A percentile compares a stretch with the other conserved stretches of the same genome.
These are phyloP conservation scores for Musa itinerans DNA, from an alignment of 176 grass and related monocot genomes.

Conservation along the genomic window DNA sequence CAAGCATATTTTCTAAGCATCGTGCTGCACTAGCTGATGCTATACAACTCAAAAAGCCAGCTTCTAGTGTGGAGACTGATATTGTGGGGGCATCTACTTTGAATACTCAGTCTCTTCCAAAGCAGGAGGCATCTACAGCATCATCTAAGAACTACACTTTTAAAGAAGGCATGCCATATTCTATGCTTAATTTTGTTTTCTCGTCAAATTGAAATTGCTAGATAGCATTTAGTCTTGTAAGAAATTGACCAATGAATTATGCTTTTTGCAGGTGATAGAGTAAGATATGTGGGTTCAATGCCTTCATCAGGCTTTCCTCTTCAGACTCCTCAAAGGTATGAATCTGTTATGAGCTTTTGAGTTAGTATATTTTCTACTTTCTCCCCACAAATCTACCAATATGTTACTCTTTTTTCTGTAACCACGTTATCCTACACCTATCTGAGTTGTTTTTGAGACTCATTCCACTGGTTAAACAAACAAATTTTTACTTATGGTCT, in stretches of 20 bases:
- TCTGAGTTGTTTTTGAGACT: too few relatives aligned
- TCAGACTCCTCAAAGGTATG: constrained; percentile 47
- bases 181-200: constrained; percentile 8
- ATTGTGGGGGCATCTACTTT: constrained; percentile 79
- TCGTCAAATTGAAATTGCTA: constrained; percentile 1
- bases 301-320: constrained; percentile 40
- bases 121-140: constrained; percentile 83
- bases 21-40: constrained; percentile 47
- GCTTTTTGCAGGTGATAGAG: constrained; percentile 65
- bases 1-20: constrained; percentile 50
- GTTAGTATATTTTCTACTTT: neutral
- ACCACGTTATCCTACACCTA: too few relatives aligned
- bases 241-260: neutral
- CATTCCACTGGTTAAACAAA: too few relatives aligned
- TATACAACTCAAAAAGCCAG: constrained; percentile 57
- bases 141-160: constrained; percentile 93
- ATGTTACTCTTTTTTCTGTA: too few relatives aligned
- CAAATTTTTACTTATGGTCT: neutral
- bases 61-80: constrained; percentile 91
- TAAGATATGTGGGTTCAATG: constrained; percentile 59
- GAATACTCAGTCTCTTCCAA: constrained; percentile 69
- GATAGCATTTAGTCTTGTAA: neutral
- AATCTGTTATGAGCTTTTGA: constrained; percentile 11
- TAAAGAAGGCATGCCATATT: constrained; percentile 57
- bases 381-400: neutral